A percentile compares a stretch with the other conserved stretches of the same genome.
Evolutionary conservation across 192 early-diverging fungal genomes (phyloP).

Genomic region (Coemansia javaensis): DNA sequence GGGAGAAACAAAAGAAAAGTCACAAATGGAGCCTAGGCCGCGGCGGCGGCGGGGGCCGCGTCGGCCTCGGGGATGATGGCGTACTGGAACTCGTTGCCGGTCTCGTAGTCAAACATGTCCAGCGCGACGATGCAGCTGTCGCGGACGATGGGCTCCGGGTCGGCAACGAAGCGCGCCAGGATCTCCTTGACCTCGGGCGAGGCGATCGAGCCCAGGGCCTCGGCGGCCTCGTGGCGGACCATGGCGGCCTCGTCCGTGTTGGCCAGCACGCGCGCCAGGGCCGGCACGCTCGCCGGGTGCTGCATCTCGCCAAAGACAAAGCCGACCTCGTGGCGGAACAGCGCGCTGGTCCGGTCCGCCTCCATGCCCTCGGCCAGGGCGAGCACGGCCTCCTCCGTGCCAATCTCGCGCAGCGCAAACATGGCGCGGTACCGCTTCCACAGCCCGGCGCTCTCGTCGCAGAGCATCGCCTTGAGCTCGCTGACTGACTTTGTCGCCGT

Average conservation of each 20-base stretch:
- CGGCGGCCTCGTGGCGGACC: slow-evolving; percentile 97
- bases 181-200: slow-evolving; percentile 75
- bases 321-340: slow-evolving; percentile 93
- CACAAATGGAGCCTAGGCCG: too few species aligned
- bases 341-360: slow-evolving; percentile 61
- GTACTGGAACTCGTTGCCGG: slow-evolving; percentile 81
- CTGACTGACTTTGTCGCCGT: slow-evolving; percentile 56
- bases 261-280: slow-evolving; percentile 70
- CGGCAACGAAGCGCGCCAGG: slow-evolving; percentile 66
- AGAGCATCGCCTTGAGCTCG: slow-evolving; percentile 61
- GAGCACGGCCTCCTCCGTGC: slow-evolving; percentile 73
- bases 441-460: slow-evolving; percentile 66
- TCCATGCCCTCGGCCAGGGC: slow-evolving; percentile 81
- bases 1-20: too few species aligned
- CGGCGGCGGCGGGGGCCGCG: too few species aligned
- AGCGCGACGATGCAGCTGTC: slow-evolving; percentile 91
- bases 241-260: slow-evolving; percentile 77
- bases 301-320: slow-evolving; percentile 98
- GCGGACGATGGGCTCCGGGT: slow-evolving; percentile 78
- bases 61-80: slow-evolving; percentile 52
- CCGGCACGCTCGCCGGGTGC: slow-evolving; percentile 82
- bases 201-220: slow-evolving; percentile 94
- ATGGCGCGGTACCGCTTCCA: slow-evolving; percentile 93
- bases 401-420: slow-evolving; percentile 89
- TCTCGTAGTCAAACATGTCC: slow-evolving; percentile 95